Conservation (phyloP, 768 basidiomycete genomes). For the Boletus fagicola region DNA sequence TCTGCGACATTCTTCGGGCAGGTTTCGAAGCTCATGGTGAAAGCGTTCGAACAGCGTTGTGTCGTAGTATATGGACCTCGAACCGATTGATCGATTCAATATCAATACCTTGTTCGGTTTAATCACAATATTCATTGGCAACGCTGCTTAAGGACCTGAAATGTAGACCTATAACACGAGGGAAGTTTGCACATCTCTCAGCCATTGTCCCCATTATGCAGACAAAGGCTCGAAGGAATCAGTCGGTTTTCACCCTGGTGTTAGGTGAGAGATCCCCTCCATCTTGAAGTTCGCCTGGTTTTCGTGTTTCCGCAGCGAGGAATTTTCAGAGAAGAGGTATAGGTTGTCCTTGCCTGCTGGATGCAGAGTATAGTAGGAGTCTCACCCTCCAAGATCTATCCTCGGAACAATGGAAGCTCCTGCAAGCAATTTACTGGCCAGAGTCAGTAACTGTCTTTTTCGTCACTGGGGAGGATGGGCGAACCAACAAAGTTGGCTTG, state of each 20-base stretch:
- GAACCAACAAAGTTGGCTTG: neutral
- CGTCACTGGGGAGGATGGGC: neutral
- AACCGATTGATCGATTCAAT: slow-evolving; percentile 11
- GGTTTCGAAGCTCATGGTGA: slow-evolving; percentile 85
- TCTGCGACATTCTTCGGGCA: slow-evolving; percentile 83
- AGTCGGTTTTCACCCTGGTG: neutral
- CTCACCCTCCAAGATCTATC: neutral
- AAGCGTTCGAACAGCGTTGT: slow-evolving; percentile 90
- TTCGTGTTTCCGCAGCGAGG: neutral
- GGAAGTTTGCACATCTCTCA: neutral
- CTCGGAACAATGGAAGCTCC: neutral
- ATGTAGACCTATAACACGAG: neutral
- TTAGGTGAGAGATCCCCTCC: neutral
- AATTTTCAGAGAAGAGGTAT: neutral
- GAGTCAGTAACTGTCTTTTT: neutral
- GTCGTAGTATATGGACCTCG: slow-evolving; percentile 62
- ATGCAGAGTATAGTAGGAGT: no score
- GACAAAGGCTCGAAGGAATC: neutral
- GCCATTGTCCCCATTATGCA: no score
- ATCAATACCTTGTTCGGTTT: neutral
- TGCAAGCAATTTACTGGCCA: neutral
- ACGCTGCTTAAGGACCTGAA: neutral
- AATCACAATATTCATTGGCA: neutral
- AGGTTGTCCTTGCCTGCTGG: neutral
- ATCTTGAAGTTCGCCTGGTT: neutral